Percentiles rank a stretch among this genome's conserved stretches.
Conservation (phyloP, 164 flowering plant species). For the Chimonanthus salicifolius region DNA sequence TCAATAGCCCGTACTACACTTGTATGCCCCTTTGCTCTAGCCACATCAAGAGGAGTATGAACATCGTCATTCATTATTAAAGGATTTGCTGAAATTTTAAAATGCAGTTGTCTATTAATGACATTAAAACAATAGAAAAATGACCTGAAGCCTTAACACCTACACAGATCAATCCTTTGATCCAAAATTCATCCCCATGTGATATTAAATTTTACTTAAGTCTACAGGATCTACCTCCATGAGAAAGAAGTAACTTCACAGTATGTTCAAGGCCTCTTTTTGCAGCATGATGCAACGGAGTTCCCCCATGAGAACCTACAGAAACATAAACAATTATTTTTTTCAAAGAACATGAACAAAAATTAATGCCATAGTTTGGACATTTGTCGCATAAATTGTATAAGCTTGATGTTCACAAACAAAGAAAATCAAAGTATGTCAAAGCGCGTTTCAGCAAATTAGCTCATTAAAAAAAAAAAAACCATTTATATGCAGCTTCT, state of each 20-base stretch:
- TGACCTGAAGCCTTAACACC: background rate
- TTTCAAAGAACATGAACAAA: background rate
- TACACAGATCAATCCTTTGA: background rate
- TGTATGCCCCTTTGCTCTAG: conserved; percentile 59
- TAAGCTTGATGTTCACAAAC: background rate
- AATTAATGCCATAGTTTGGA: background rate
- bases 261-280: conserved; percentile 69
- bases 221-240: conserved; percentile 53
- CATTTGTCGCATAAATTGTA: background rate
- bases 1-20: conserved; percentile 87
- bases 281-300: conserved; percentile 96
- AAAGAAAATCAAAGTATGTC: background rate
- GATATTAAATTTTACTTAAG: conserved; percentile 2
- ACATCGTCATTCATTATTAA: conserved; percentile 74
- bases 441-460: background rate
- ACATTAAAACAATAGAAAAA: background rate
- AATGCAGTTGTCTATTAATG: conserved; percentile 4
- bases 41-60: conserved; percentile 81
- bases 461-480: background rate
- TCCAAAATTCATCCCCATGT: background rate
- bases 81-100: conserved; percentile 65
- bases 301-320: conserved; percentile 75
- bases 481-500: background rate
- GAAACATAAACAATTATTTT: too few species aligned
- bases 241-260: conserved; percentile 73